Evolutionary conservation across 2,329 filamentous ascomycete genomes (phyloP).

Genomic region (Fusarium sp.): DNA sequence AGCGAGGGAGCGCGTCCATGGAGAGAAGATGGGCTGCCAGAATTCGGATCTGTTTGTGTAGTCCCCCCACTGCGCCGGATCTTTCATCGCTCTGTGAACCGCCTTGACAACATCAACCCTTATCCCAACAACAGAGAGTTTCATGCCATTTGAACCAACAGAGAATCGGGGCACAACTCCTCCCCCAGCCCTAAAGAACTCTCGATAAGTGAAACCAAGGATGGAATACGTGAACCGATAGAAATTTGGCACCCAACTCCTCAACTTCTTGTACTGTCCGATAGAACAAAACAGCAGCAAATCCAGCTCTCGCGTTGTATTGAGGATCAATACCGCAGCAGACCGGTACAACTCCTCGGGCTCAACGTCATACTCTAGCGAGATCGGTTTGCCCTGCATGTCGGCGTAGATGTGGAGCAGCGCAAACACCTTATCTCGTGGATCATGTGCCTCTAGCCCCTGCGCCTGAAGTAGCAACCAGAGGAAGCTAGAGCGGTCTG

Average conservation of each 20-base stretch:
- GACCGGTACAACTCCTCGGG: background rate
- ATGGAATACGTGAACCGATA: background rate
- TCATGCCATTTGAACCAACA: background rate
- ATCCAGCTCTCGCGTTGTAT: background rate
- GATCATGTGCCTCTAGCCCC: background rate
- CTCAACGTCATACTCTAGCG: background rate
- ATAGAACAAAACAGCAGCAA: background rate
- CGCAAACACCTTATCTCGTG: background rate
- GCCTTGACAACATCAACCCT: background rate
- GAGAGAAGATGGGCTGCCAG: background rate
- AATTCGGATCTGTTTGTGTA: background rate
- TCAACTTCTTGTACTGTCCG: background rate
- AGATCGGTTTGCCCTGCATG: background rate
- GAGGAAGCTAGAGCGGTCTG: background rate
- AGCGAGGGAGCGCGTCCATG: background rate
- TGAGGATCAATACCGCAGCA: background rate
- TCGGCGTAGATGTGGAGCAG: background rate
- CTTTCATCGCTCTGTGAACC: background rate
- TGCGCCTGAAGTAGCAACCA: background rate
- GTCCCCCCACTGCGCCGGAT: background rate
- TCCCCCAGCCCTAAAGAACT: background rate
- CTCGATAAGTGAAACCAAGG: background rate
- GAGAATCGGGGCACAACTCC: background rate
- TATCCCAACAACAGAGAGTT: background rate
- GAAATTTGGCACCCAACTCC: background rate